Conservation (phyloP, 345 rosid species). For the Bruguiera gymnorhiza region DNA sequence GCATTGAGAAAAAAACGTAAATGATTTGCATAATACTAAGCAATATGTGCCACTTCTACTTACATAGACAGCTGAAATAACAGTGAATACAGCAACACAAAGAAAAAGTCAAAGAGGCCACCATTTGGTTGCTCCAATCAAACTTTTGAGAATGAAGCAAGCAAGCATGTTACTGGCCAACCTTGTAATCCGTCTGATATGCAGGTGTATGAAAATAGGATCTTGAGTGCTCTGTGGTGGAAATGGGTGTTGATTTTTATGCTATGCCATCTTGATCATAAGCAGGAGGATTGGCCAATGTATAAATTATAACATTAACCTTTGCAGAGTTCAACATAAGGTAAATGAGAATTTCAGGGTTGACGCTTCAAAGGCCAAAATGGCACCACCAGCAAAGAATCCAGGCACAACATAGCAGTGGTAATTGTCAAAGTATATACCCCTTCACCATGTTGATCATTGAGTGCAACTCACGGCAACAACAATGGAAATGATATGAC, state of each 20-base stretch:
- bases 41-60: too few relatives aligned
- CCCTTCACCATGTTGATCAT: slow-evolving; percentile 54
- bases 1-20: too few relatives aligned
- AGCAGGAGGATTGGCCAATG: slow-evolving; percentile 26
- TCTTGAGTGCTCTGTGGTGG: slow-evolving; percentile 47
- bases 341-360: slow-evolving; percentile 67
- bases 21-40: too few relatives aligned
- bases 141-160: too few relatives aligned
- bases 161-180: neutral
- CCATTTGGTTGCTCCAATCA: too few relatives aligned
- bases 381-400: slow-evolving; percentile 66
- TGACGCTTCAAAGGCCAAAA: slow-evolving; percentile 53
- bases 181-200: slow-evolving; percentile 26
- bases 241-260: slow-evolving; percentile 66
- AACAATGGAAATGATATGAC: slow-evolving; percentile 64
- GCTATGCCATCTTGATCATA: slow-evolving; percentile 50
- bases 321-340: slow-evolving; percentile 47
- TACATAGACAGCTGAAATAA: too few relatives aligned
- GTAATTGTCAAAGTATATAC: slow-evolving; percentile 35
- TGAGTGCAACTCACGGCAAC: slow-evolving; percentile 78
- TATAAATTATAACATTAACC: slow-evolving; percentile 13
- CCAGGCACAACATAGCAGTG: slow-evolving; percentile 56
- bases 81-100: too few relatives aligned
- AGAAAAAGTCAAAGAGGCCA: too few relatives aligned
- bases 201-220: slow-evolving; percentile 69